Evolutionary conservation across 306 rosid genomes (phyloP).

Genomic region (Neltuma alba): DNA sequence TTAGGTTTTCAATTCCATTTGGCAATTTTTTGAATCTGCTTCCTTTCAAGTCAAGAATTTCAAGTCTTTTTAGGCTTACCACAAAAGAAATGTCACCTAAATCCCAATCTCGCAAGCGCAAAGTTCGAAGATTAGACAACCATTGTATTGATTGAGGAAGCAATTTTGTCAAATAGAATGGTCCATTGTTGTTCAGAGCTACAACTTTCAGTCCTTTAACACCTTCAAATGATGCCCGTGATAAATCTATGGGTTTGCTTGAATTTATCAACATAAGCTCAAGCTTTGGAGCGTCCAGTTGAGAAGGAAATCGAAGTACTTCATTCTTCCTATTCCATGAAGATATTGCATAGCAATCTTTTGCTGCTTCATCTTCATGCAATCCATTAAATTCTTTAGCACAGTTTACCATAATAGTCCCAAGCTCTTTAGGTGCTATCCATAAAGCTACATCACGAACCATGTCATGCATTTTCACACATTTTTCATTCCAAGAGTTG

Average conservation of each 20-base stretch:
- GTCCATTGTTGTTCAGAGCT: neutral
- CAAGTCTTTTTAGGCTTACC: neutral
- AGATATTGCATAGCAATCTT: too few relatives aligned
- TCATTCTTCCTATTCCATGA: too few relatives aligned
- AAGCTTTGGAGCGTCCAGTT: too few relatives aligned
- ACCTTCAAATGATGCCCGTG: neutral
- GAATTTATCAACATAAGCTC: neutral
- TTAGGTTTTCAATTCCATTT: neutral
- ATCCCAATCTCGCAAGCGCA: neutral
- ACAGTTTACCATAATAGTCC: too few relatives aligned
- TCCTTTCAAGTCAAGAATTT: neutral
- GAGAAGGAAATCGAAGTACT: too few relatives aligned
- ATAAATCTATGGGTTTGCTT: neutral
- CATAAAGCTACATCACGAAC: slow-evolving; percentile 22
- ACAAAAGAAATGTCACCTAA: neutral
- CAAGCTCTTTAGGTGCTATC: slow-evolving; percentile 6
- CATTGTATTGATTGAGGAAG: neutral
- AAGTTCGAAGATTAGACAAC: neutral
- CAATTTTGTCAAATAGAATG: too few relatives aligned
- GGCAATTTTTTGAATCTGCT: neutral
- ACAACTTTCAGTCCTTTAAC: slow-evolving; percentile 4
- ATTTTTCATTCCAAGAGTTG: neutral
- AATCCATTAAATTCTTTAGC: too few relatives aligned
- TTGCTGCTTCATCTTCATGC: too few relatives aligned
- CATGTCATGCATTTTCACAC: slow-evolving; percentile 27